Percentiles rank a stretch among this genome's conserved stretches.
These are phyloP conservation scores for Phaeosphaeria sp. DNA, from an alignment of 2,329 filamentous ascomycete species.

Conservation along the genomic window DNA sequence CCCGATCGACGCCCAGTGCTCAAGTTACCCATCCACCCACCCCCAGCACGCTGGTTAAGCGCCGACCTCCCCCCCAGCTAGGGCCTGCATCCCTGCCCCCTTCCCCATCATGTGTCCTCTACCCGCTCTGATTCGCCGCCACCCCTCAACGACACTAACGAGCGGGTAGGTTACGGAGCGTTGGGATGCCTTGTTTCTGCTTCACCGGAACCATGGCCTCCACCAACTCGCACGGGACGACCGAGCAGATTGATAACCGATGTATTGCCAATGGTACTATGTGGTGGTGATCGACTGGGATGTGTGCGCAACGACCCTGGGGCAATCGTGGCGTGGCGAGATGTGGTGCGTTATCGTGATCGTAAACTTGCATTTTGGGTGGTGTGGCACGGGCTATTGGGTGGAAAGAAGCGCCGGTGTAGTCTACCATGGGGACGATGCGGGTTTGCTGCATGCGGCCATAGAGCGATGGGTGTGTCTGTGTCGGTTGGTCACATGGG, in stretches of 20 bases:
- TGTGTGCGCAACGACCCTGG: too few species aligned
- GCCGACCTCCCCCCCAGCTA: too few species aligned
- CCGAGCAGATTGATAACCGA: not conserved
- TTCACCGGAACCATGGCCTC: not conserved
- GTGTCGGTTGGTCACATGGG: conserved; percentile 6
- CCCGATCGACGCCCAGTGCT: not conserved
- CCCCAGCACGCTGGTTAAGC: too few species aligned
- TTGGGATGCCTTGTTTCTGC: conserved; percentile 16
- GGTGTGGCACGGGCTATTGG: not conserved
- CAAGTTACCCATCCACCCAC: too few species aligned
- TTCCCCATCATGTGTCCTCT: not conserved
- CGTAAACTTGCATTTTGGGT: not conserved
- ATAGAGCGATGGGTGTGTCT: not conserved
- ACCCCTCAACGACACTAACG: not conserved
- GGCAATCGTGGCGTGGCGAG: not conserved
- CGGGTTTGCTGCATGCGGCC: not conserved
- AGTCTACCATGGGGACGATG: not conserved
- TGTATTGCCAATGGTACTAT: not conserved
- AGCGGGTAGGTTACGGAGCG: conserved; percentile 32
- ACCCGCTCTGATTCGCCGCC: not conserved
- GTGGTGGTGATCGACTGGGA: too few species aligned
- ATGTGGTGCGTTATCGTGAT: not conserved
- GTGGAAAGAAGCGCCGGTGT: not conserved
- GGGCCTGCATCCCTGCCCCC: not conserved
- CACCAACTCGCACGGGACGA: not conserved